Percentiles rank a stretch among this genome's conserved stretches.
Evolutionary conservation across 2,329 filamentous ascomycete species (phyloP).

Genomic region (Westerdykella sp.): DNA sequence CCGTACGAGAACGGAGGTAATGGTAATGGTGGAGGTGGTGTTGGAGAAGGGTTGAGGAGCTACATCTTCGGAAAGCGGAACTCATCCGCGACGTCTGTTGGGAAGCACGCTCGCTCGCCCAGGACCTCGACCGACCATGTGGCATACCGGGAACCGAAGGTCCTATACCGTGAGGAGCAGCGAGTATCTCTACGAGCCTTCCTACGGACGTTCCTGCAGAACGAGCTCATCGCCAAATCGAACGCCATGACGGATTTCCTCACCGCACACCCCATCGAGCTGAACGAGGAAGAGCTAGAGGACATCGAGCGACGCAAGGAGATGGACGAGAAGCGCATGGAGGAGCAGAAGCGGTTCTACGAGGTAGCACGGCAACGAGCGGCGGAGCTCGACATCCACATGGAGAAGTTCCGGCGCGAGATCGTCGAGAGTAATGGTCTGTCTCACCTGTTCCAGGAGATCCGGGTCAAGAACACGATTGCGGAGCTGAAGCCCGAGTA

Average conservation of each 20-base stretch:
- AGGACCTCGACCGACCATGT: conserved; percentile 29
- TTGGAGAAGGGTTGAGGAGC: conserved; percentile 38
- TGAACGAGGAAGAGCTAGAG: conserved; percentile 74
- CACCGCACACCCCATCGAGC: conserved; percentile 61
- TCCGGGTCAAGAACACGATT: conserved; percentile 82
- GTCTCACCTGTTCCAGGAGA: conserved; percentile 86
- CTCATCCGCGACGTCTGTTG: conserved; percentile 36
- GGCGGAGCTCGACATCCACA: conserved; percentile 90
- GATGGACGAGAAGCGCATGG: conserved; percentile 79
- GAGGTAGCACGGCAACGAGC: conserved; percentile 88
- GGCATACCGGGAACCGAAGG: conserved; percentile 39
- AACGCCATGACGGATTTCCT: conserved; percentile 82
- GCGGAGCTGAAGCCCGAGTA: conserved; percentile 88
- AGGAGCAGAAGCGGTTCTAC: conserved; percentile 91
- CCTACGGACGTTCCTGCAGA: conserved; percentile 76
- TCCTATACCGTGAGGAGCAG: conserved; percentile 81
- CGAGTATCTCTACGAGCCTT: conserved; percentile 87
- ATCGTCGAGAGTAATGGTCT: conserved; percentile 76
- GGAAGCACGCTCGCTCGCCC: conserved; percentile 19
- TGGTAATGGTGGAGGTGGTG: conserved; percentile 7
- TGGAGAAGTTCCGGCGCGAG: conserved; percentile 71
- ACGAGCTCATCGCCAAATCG: conserved; percentile 75
- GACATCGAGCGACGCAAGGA: conserved; percentile 75
- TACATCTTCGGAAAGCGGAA: conserved; percentile 41
- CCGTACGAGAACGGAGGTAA: conserved; percentile 18